Conservation (phyloP, 2,329 filamentous ascomycete genomes). For the Ophiostoma australiae region DNA sequence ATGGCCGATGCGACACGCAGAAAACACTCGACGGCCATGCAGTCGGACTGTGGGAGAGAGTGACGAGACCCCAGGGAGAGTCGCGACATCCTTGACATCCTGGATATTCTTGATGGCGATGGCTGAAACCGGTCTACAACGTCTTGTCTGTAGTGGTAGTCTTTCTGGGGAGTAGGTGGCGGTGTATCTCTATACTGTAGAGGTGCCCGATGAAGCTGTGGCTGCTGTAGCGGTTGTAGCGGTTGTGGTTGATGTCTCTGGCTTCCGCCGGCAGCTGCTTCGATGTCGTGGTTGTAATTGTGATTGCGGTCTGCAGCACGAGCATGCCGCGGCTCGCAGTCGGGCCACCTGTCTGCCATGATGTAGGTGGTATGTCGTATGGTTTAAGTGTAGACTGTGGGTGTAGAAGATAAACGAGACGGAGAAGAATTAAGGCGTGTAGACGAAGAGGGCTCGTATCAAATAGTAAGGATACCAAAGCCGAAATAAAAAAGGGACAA, state of each 20-base stretch:
- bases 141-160: not conserved
- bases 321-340: not conserved
- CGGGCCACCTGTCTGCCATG: slow-evolving; percentile 4
- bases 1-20: not conserved
- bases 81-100: not conserved
- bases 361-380: not conserved
- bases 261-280: not conserved
- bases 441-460: too few relatives aligned
- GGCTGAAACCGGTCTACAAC: not conserved
- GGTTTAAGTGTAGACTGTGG: not conserved
- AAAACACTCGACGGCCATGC: not conserved
- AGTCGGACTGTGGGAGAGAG: not conserved
- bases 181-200: not conserved
- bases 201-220: not conserved
- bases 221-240: not conserved
- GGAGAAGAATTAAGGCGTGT: not conserved
- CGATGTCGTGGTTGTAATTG: not conserved
- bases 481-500: too few relatives aligned
- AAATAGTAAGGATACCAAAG: too few relatives aligned
- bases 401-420: not conserved
- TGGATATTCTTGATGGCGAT: not conserved
- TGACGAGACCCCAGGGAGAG: not conserved
- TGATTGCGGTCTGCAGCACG: not conserved
- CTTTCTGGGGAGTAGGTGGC: not conserved
- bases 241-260: not conserved